These are phyloP conservation scores for Chaetoceros tenuissimus DNA, from an alignment of 108 stramenopile genomes.

Conservation along the genomic window DNA sequence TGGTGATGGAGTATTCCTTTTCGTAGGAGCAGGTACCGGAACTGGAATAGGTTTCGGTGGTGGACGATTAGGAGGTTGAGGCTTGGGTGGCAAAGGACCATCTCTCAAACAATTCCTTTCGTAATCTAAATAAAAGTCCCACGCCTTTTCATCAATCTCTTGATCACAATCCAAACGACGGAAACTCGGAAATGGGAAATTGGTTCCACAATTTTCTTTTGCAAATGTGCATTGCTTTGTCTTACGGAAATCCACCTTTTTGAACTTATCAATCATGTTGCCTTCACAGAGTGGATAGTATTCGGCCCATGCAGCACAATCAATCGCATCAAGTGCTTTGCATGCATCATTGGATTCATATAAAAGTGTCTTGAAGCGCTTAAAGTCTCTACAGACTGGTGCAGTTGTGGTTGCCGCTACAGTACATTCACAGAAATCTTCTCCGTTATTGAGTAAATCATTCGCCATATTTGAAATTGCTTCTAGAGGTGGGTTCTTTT, in stretches of 20 bases:
- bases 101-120: constrained; percentile 42
- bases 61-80: constrained; percentile 9
- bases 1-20: constrained; percentile 14
- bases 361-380: constrained; percentile 77
- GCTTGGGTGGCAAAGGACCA: constrained; percentile 11
- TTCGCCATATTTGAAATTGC: constrained; percentile 62
- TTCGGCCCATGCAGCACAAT: constrained; percentile 83
- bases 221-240: constrained; percentile 63
- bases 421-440: constrained; percentile 76
- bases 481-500: constrained; percentile 30
- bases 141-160: constrained; percentile 50
- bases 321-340: constrained; percentile 77
- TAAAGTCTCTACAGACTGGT: constrained; percentile 67
- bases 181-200: constrained; percentile 77
- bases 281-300: constrained; percentile 67
- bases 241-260: constrained; percentile 41
- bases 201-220: constrained; percentile 55
- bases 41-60: constrained; percentile 18
- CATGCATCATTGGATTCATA: constrained; percentile 84
- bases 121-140: constrained; percentile 74
- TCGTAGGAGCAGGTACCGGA: constrained; percentile 16
- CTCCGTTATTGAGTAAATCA: constrained; percentile 54
- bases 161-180: constrained; percentile 68
- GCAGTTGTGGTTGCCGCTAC: constrained; percentile 38
- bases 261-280: constrained; percentile 51